Base-by-base conservation (phyloP, 2,329 filamentous ascomycete species). In the Hymenoscyphus infarciens region DNA sequence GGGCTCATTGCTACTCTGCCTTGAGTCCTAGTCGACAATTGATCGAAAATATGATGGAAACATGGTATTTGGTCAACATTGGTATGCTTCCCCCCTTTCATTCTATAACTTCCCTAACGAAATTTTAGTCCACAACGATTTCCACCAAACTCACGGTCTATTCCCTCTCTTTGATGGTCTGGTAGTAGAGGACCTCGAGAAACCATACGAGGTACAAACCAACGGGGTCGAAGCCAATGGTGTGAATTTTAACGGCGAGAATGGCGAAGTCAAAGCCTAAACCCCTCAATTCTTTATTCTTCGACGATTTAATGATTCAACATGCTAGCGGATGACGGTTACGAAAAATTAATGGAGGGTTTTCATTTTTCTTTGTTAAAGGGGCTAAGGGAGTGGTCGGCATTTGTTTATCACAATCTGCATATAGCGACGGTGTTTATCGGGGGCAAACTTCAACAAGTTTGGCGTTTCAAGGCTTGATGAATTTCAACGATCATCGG, bases 41-140 rank as follows among this genome's bases (percentile, higher is more conserved):
- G 65, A 90, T 99, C 67, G 85, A 93, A 69, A 82, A 84, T 60
- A 82, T 98, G 65, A 95, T 97, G 86, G 87, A 94, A 64, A 87
- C 87, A 59, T 99, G 94, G 92, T 94, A 92, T 74, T 81, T 99
- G 63, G 85, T 99, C 70, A 99, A 99, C 74, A 97, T 99, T 71
- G 91, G 91, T 93, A 81, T 80, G 87, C 76, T 63, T 53, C 56
- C 45, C 35, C 16, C 25, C 39, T 10, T 39, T 35, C 45, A 10
- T 22, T 5, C 16, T 60, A 22, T 38, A 49, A 39, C 54, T 35
- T 66, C 63, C 64, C 56, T 56, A 63, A 66, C 74, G 39, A 19
- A 35, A 19, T 55, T 27, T 22, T 68, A 93, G 95, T 99, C 31
- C 92, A 99, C 80, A 99, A 99, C 74, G 92, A 99, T 75, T 99